Base-by-base conservation (phyloP, 2,329 filamentous ascomycete genomes). In the Monosporascus sp. region DNA sequence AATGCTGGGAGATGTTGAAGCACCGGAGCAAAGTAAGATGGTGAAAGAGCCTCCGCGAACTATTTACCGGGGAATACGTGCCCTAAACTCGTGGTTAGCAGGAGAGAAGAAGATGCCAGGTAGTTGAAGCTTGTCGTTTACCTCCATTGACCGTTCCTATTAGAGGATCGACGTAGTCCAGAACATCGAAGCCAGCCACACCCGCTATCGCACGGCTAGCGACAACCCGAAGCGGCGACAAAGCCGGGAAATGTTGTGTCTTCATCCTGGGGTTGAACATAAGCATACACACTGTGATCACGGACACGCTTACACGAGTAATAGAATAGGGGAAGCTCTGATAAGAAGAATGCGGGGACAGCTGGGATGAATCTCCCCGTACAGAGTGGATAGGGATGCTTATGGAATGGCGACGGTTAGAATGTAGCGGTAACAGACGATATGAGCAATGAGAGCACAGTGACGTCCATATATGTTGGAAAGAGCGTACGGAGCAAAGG, bases 81-180 rank as follows among this genome's bases (percentile, higher is more conserved):
- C 7, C 66, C 67, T 69, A 49, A n/a, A n/a, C 48, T 11, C 27
- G 31, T 7, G 48, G 43, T 63, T 49, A 63, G 59, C 48, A 14
- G 26, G n/a, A 37, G 8, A 24, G 31, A n/a, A 20, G 35, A 8
- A 7, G 19, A 40, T 9, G 41, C 7, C 7, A 26, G 8, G 11
- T 22, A 4, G 24, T 31, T 6, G 44, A 55, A 41, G 17, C 19
- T 3, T n/a, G 19, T 19, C 17, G 7, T 58, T 51, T 58, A 68
- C 67, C 67, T 59, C 67, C 67, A 53, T 70, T 68, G 27, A 56
- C 56, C 52, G 66, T 68, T 14, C 66, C 67, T 24, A 69, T 70
- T 27, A 69, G 61, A 37, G 67, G 67, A 55, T 70, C 58, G 27
- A 68, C 66, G 48, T 63, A 68, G 22, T 64, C 58, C 51, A 46